Evolutionary conservation across 2,329 filamentous ascomycete genomes (phyloP).

Genomic region (Clarireedia homoeocarpa): DNA sequence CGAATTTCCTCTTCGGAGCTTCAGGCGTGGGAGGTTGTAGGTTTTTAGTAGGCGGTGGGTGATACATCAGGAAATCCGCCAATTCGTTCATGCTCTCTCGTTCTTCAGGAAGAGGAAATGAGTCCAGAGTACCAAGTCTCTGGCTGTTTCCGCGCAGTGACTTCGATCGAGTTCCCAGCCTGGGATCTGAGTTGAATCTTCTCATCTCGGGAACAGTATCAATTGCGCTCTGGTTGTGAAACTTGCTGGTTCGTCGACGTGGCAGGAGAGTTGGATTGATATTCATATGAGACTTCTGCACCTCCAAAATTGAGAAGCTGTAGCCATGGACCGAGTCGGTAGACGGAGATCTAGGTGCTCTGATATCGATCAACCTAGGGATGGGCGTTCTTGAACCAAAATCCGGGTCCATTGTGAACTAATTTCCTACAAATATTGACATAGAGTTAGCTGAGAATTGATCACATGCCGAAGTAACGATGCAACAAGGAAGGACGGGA

Average conservation of each 20-base stretch:
- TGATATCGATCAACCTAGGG: neutral
- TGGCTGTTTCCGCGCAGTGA: neutral
- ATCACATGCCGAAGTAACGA: too few relatives aligned
- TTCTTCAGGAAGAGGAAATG: constrained; percentile 8
- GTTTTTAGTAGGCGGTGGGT: constrained; percentile 41
- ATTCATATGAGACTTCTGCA: neutral
- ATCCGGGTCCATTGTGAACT: neutral
- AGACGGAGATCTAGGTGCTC: neutral
- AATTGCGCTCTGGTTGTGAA: constrained; percentile 3
- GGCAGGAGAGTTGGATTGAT: constrained; percentile 5
- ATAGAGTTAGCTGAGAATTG: neutral
- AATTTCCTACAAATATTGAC: neutral
- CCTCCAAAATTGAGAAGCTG: neutral
- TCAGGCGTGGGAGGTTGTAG: constrained; percentile 38
- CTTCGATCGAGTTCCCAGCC: neutral
- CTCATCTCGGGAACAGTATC: neutral
- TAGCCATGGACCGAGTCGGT: neutral
- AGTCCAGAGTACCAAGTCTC: neutral
- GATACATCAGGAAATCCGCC: constrained; percentile 42
- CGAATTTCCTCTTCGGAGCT: constrained; percentile 26
- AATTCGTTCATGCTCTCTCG: constrained; percentile 30
- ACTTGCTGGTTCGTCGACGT: neutral
- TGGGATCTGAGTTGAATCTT: neutral
- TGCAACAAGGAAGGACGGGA: too few relatives aligned
- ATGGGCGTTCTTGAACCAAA: neutral